phyloP scores from a whole-genome alignment of 805 yeast genomes.

The Kazachstania bromeliacearum region DNA sequence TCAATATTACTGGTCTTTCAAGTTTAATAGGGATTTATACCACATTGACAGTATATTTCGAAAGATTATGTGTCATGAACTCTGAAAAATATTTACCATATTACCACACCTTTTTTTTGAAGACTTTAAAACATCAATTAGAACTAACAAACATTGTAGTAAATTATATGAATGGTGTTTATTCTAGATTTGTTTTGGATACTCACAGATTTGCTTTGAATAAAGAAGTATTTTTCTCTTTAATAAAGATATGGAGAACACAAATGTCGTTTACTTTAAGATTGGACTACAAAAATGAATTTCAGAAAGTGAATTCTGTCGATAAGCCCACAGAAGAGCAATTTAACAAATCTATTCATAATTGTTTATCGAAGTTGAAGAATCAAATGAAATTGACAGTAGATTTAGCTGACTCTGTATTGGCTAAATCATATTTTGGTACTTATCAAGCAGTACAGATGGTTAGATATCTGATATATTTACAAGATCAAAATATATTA shows the following conservation, averaged over 20 bases:
- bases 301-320: background rate
- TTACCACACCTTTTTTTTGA: constrained; percentile 8
- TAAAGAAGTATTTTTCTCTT: constrained; percentile 8
- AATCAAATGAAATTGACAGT: constrained; percentile 5
- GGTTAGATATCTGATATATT: constrained; percentile 11
- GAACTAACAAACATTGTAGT: constrained; percentile 3
- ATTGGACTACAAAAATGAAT: constrained; percentile 8
- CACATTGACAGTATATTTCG: constrained; percentile 11
- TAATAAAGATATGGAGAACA: constrained; percentile 9
- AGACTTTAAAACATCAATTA: constrained; percentile 5
- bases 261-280: constrained; percentile 11
- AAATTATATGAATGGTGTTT: constrained; percentile 9
- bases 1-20: constrained; percentile 10
- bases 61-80: constrained; percentile 5
- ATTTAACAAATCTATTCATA: background rate
- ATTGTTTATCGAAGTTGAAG: background rate
- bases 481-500: constrained; percentile 8
- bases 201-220: constrained; percentile 8
- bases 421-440: constrained; percentile 9
- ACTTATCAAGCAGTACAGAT: constrained; percentile 10
- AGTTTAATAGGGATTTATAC: constrained; percentile 9
- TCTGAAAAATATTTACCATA: constrained; percentile 4
- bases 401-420: constrained; percentile 3
- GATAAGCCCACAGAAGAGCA: background rate
- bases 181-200: background rate